These are phyloP conservation scores for Fusarium sacchari DNA, from an alignment of 2,329 filamentous ascomycete genomes.

Conservation along the genomic window DNA sequence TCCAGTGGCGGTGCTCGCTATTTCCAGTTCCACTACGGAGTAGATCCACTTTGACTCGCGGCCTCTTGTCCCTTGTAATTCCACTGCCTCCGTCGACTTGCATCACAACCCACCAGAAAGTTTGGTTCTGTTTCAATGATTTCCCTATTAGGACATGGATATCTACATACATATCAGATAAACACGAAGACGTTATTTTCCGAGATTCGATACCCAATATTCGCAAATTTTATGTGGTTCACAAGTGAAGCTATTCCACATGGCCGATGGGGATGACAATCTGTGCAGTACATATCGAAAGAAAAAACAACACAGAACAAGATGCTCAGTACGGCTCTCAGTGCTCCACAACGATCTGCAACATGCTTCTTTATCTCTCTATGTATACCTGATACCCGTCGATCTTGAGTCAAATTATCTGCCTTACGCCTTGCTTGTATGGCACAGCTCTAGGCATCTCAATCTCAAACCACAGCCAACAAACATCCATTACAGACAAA, in stretches of 20 bases:
- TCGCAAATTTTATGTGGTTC: conserved; percentile 1
- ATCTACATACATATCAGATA: neutral
- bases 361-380: conserved; percentile 5
- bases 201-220: neutral
- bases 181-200: neutral
- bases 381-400: conserved; percentile 8
- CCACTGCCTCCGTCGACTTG: conserved; percentile 26
- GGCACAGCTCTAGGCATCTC: neutral
- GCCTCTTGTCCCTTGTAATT: conserved; percentile 39
- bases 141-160: neutral
- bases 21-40: conserved; percentile 31
- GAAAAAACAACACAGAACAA: neutral
- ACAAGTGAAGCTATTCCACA: neutral
- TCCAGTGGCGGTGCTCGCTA: conserved; percentile 27
- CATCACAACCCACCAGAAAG: conserved; percentile 26
- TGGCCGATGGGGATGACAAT: neutral
- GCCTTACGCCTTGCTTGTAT: conserved; percentile 2
- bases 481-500: neutral
- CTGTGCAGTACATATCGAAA: neutral
- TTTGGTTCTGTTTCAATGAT: conserved; percentile 29
- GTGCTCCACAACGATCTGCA: conserved; percentile 30
- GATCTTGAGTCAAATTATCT: conserved; percentile 10
- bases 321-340: conserved; percentile 9
- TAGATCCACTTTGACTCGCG: conserved; percentile 37
- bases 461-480: neutral